Evolutionary conservation across 2,329 filamentous ascomycete genomes (phyloP), one percentile per base, ranked within the genome.

Genomic region (Eurotiales sp.): DNA sequence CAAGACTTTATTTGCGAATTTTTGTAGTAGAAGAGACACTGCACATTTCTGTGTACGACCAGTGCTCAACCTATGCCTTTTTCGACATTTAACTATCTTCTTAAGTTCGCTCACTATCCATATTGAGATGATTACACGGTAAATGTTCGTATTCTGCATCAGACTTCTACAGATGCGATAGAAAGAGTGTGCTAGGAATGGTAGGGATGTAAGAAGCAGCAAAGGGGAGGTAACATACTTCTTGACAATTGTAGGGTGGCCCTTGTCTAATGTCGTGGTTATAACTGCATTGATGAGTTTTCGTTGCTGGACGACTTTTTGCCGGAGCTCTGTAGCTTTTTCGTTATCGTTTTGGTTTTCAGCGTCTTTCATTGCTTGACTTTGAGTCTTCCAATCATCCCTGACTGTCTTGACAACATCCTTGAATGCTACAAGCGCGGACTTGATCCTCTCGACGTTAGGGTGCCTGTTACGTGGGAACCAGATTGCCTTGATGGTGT

Each of bases 401-500:
- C 81, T 76, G 51, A 85, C 76, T 6, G 74, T 74, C 61, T 80
- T 80, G 53, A 84, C 70, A 40, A 84, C 70, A 44, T 84, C 80
- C 71, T 81, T 83, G 60, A 81, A 80, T 39, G 77, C 73, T 45
- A 74, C 73, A 56, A 85, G 70, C 40, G 77, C 78, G 55, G 67
- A 70, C 56, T 80, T 77, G 52, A 85, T 77, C 54, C 77, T 76
- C 22, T 78, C 75, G 14, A 73, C 68, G 50, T 71, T 68, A 17
- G 77, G 69, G 27, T 70, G 65, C 54, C 74, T 76, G 55, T 77
- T 79, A 54, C 76, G 76, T 41, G 78, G 76, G 44, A 73, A 77
- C 82, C 82, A 85, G 10, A 83, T 75, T 25, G 81, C 80, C 62
- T 81, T 80, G 51, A 84, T 77, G 8, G 79, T 74, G 61, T 84